A percentile compares a stretch with the other conserved stretches of the same genome.
Evolutionary conservation across 2,329 filamentous ascomycete species (phyloP).

Genomic region (Paracorniculantispora psalliotae): DNA sequence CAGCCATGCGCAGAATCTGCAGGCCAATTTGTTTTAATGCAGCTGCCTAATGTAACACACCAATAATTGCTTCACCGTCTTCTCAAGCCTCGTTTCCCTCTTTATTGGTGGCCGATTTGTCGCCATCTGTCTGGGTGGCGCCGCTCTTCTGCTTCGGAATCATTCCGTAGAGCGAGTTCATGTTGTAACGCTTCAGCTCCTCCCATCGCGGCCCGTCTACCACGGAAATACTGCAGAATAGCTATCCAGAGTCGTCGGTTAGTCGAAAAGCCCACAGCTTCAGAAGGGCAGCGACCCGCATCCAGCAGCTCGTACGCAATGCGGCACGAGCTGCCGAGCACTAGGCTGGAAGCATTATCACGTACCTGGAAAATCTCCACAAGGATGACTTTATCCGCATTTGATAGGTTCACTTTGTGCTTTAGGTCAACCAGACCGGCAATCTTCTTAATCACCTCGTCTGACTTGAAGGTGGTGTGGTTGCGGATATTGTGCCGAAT

Average conservation of each 20-base stretch:
- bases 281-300: neutral
- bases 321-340: neutral
- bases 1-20: neutral
- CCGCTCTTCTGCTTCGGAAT: constrained; percentile 16
- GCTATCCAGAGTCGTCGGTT: constrained; percentile 39
- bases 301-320: neutral
- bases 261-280: neutral
- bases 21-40: neutral
- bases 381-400: constrained; percentile 73
- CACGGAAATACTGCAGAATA: constrained; percentile 73
- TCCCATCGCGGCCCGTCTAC: constrained; percentile 67
- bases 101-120: neutral
- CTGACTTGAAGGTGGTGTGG: constrained; percentile 62
- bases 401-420: constrained; percentile 72
- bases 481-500: constrained; percentile 75
- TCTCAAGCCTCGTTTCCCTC: neutral
- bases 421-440: constrained; percentile 59
- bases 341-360: neutral
- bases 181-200: constrained; percentile 68
- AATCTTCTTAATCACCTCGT: constrained; percentile 65
- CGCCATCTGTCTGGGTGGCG: neutral
- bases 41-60: constrained; percentile 5
- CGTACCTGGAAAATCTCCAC: constrained; percentile 76
- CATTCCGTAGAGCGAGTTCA: constrained; percentile 63
- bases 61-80: neutral